phyloP scores from a whole-genome alignment of 2,329 filamentous ascomycete species.

The Plenodomus biglobosus region DNA sequence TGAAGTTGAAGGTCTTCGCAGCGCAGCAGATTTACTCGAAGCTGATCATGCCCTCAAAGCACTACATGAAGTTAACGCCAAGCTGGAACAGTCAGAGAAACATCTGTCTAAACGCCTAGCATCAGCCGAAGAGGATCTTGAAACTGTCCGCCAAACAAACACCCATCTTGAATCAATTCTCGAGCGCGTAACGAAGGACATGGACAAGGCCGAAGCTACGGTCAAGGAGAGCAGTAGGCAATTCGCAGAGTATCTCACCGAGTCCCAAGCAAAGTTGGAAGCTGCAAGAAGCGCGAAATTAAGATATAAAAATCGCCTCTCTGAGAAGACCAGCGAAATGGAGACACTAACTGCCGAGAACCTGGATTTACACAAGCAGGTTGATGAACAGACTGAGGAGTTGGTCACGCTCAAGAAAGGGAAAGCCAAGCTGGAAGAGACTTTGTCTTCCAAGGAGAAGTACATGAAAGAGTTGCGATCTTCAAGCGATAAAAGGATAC shows the following conservation, averaged over 20 bases:
- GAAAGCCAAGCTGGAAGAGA: conserved; percentile 24
- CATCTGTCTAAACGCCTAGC: conserved; percentile 29
- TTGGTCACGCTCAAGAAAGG: conserved; percentile 24
- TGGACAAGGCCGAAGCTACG: conserved; percentile 32
- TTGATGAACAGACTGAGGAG: conserved; percentile 29
- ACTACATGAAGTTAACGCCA: conserved; percentile 29
- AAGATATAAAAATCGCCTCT: conserved; percentile 37
- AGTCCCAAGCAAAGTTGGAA: conserved; percentile 35
- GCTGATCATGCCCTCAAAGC: conserved; percentile 32
- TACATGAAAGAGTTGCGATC: conserved; percentile 29
- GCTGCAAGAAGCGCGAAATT: conserved; percentile 28
- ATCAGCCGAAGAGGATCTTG: conserved; percentile 37
- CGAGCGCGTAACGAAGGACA: conserved; percentile 34
- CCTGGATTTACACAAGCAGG: conserved; percentile 27
- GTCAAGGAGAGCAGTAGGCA: conserved; percentile 35
- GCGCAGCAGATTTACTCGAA: conserved; percentile 17
- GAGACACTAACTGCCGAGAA: conserved; percentile 33
- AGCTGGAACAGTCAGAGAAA: conserved; percentile 35
- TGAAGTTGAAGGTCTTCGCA: conserved; percentile 25
- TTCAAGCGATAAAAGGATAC: conserved; percentile 24
- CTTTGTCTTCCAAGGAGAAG: conserved; percentile 31
- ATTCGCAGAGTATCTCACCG: conserved; percentile 28
- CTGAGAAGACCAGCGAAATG: conserved; percentile 32
- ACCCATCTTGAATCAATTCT: conserved; percentile 36
- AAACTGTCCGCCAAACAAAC: conserved; percentile 33